These are phyloP conservation scores for Daucus carota DNA, from an alignment of 129 eudicot genomes.

Conservation along the genomic window DH1_v3.0 NC_030386.2:39971501-39972000, in stretches of 20 bases:
- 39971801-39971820: not conserved
- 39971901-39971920: not conserved
- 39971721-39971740: not conserved
- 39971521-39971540: not conserved
- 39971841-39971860: not conserved
- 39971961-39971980: too few species aligned
- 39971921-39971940: not conserved
- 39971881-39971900: not conserved
- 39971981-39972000: not conserved
- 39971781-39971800: not conserved
- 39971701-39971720: not conserved
- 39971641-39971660: conserved; percentile 1
- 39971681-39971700: not conserved
- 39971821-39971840: not conserved
- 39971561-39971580: not conserved
- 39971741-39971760: not conserved
- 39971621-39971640: not conserved
- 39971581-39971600: not conserved
- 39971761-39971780: not conserved
- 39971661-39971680: not conserved
- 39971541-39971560: conserved; percentile 3
- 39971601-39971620: conserved; percentile 3
- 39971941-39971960: not conserved
- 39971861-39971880: not conserved
- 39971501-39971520: conserved; percentile 11